Evolutionary conservation across 768 basidiomycete species (phyloP).

Genomic region (Pisolithus orientalis): DNA sequence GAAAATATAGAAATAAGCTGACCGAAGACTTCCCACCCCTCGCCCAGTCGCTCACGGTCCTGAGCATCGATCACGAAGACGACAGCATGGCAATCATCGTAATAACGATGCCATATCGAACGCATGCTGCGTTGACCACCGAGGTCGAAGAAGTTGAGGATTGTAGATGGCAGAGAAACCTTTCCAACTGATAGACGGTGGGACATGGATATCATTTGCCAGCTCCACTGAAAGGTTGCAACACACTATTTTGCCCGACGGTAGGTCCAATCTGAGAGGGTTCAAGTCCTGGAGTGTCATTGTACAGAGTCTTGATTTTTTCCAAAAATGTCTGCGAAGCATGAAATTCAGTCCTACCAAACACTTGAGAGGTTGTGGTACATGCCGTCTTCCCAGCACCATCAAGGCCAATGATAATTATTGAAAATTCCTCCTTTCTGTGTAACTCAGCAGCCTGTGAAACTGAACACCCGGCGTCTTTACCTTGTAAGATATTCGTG

Average conservation of each 20-base stretch:
- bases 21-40: constrained; percentile 99
- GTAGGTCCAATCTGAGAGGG: constrained; percentile 95
- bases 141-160: constrained; percentile 95
- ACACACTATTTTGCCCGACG: constrained; percentile 94
- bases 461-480: constrained; percentile 1
- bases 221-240: neutral
- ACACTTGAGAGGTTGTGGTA: neutral
- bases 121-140: constrained; percentile 93
- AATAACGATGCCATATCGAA: constrained; percentile 91
- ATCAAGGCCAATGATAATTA: constrained; percentile 91
- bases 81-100: constrained; percentile 95
- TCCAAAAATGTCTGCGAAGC: constrained; percentile 70
- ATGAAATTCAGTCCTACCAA: constrained; percentile 1
- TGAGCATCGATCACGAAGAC: constrained; percentile 93
- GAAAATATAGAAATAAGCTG: constrained; percentile 22
- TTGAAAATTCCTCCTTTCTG: constrained; percentile 87
- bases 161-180: constrained; percentile 87
- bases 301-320: constrained; percentile 91
- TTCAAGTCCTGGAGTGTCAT: constrained; percentile 76
- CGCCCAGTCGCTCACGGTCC: constrained; percentile 81
- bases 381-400: constrained; percentile 87
- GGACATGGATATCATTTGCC: neutral
- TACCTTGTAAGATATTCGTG: constrained; percentile 86
- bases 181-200: constrained; percentile 62
- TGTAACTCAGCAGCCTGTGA: constrained; percentile 3